These are phyloP conservation scores for Diplodia mutila DNA, from an alignment of 2,329 filamentous ascomycete genomes.

Conservation along the genomic window DNA sequence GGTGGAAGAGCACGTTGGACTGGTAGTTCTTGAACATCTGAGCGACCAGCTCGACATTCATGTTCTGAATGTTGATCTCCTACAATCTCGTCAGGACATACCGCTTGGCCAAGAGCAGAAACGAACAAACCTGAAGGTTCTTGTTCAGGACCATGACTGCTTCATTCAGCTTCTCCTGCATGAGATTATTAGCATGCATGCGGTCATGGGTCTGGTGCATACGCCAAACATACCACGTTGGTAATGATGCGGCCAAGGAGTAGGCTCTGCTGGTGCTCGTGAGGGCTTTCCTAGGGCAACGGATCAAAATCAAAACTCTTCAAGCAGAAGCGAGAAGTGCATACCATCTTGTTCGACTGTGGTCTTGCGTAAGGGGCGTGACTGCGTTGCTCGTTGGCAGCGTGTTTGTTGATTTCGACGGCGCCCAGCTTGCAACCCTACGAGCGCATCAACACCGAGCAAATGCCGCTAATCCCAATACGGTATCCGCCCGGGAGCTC, in stretches of 20 bases:
- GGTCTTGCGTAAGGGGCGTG: conserved; percentile 13
- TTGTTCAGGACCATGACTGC: conserved; percentile 91
- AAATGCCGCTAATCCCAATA: conserved; percentile 4
- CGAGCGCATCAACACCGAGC: conserved; percentile 15
- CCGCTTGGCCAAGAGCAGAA: neutral
- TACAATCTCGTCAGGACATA: conserved; percentile 42
- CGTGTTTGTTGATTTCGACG: conserved; percentile 17
- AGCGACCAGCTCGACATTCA: conserved; percentile 96
- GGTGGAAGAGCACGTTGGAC: conserved; percentile 93
- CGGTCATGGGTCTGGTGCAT: neutral
- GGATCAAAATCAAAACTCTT: neutral
- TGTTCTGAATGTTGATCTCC: conserved; percentile 98
- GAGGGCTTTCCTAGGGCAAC: conserved; percentile 77
- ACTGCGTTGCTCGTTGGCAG: neutral
- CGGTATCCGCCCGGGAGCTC: conserved; percentile 7
- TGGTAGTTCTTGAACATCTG: conserved; percentile 99
- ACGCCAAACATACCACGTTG: conserved; percentile 77
- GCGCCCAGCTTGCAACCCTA: conserved; percentile 10
- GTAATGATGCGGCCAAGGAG: conserved; percentile 94
- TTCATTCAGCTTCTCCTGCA: conserved; percentile 94
- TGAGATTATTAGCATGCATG: neutral
- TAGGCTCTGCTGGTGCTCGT: conserved; percentile 95
- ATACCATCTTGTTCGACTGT: conserved; percentile 35
- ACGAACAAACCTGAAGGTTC: conserved; percentile 70
- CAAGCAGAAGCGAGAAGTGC: neutral